Base-by-base conservation (phyloP, 257 asterid genomes). In the Fraxinus cuspidata region DNA sequence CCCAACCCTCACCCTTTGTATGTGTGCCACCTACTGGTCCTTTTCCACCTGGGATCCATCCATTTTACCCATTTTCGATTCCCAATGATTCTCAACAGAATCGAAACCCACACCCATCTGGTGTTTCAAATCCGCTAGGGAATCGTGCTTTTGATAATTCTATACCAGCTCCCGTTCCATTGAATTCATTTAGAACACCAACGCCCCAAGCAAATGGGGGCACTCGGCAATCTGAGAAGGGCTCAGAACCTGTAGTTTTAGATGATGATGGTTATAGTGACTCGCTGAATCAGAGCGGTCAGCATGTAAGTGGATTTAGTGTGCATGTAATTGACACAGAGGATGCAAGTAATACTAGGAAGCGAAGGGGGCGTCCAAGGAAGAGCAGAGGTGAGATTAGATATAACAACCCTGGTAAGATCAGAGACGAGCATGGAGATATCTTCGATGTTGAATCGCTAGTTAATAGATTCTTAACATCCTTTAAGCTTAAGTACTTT, bases 1-100 rank as follows among this genome's bases (percentile, higher is more conserved):
- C 97, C 16, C 91, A 89, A 23, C 90, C 97, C 5, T 56, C 94
- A n/a, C 96, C 98, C 44, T 96, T 96, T 76, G 95, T 90, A 8
- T 93, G 99, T 74, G 94, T 96, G 66, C 90, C 99, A n/a, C 99
- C 99, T n/a, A 64, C 88, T 10, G 99, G 99, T 47, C 99, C 99
- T 47, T 95, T 95, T 47, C 99, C 99, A 1, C 84, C 97, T 5
- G 99, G 98, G 9, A 86, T 92, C 67, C 90, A 94, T 51, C 99
- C 99, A 11, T 85, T 95, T 85, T 95, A 86, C 85, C 99, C 99
- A 0, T 91, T 95, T 76, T 72, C 86, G 10, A 83, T 77, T 35
- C 80, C 91, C 15, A 73, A 67, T 38, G 88, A 70, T 23, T 37
- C 89, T 65, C 87, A 82, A 12, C 89, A 87, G 18, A 70, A 83